Evolutionary conservation across 306 rosid species (phyloP), one percentile per base, ranked within the genome.

Genomic region (Mimosa pudica): DNA sequence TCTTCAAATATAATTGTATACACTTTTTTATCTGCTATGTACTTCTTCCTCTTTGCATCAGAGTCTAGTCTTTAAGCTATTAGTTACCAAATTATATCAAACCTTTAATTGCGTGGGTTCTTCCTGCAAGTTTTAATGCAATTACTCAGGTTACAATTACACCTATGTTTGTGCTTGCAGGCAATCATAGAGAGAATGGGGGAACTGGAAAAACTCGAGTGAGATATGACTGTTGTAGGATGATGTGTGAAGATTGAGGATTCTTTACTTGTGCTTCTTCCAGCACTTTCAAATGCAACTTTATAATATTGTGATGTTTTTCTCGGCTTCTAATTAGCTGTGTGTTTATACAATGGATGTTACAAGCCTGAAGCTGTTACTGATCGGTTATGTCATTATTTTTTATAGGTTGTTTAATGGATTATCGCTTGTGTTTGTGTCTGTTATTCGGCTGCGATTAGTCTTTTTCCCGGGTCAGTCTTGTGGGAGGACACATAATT

Each of bases 111-210:
- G 76, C 38, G 5, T 51, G 38, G 1, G 52, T 69, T 71, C 36
- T 72, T 71, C 14, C 8, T 2, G 55, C 47, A 44, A 24, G 44
- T 71, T 73, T 67, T 51, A 30, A 74, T 74, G 67, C 81, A 45
- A 16, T 70, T 47, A 54, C 38, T 45, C 3, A 24, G 51, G 73
- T 85, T 64, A 35, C 42, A 2, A 20, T 79, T 77, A 10, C 67
- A 48, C 35, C 67, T 58, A 46, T 75, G 48, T 58, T 57, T 63
- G 63, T 41, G 67, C 38, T 81, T 17, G 84, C 87, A 86, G 89
- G 89, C 89, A 10, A 84, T 86, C 84, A 86, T 86, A 71, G 89
- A 84, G 77, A 86, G 89, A 30, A 86, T 86, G 89, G 89, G 87
- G 72, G 89, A 86, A 61, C 83, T 86, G 73, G 89, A 86, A 81